Evolutionary conservation across 1,284 basidiomycete species (phyloP).

Genomic region (Moesziomyces globuligerus): DNA sequence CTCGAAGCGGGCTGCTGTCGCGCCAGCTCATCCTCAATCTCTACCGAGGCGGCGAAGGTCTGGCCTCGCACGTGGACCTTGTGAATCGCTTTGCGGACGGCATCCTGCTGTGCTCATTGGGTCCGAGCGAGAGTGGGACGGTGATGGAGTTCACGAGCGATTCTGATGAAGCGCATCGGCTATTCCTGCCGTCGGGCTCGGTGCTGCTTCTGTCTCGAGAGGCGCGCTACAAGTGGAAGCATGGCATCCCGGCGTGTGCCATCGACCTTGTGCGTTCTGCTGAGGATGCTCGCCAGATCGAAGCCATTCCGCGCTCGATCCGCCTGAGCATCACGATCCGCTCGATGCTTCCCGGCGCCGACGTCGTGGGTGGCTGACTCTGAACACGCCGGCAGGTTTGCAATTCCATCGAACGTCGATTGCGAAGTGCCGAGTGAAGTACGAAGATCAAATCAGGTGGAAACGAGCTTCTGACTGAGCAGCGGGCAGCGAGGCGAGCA

Average conservation of each 20-base stretch:
- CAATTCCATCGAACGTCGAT: too few relatives aligned
- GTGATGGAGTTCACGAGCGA: conserved; percentile 53
- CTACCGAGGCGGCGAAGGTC: conserved; percentile 69
- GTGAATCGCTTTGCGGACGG: conserved; percentile 68
- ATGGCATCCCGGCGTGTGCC: conserved; percentile 67
- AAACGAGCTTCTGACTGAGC: too few relatives aligned
- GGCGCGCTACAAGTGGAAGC: conserved; percentile 69
- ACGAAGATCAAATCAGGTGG: too few relatives aligned
- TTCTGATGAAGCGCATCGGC: not conserved
- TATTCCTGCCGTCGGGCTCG: conserved; percentile 68
- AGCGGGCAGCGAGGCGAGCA: too few relatives aligned
- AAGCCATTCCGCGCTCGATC: conserved; percentile 18
- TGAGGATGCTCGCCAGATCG: not conserved
- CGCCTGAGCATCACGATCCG: conserved; percentile 55
- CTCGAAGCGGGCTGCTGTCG: conserved; percentile 40
- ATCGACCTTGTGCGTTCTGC: conserved; percentile 22
- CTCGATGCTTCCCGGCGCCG: conserved; percentile 50
- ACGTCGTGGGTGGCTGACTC: conserved; percentile 36
- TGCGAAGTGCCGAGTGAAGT: too few relatives aligned
- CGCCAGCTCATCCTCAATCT: conserved; percentile 69
- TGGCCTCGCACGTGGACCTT: conserved; percentile 70
- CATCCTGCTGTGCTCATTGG: conserved; percentile 54
- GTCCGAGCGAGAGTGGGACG: conserved; percentile 32
- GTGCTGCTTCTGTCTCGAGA: conserved; percentile 68
- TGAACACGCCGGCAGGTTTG: too few relatives aligned